Conservation (phyloP, 305 asterid genomes). For the Salvia sclarea region DNA sequence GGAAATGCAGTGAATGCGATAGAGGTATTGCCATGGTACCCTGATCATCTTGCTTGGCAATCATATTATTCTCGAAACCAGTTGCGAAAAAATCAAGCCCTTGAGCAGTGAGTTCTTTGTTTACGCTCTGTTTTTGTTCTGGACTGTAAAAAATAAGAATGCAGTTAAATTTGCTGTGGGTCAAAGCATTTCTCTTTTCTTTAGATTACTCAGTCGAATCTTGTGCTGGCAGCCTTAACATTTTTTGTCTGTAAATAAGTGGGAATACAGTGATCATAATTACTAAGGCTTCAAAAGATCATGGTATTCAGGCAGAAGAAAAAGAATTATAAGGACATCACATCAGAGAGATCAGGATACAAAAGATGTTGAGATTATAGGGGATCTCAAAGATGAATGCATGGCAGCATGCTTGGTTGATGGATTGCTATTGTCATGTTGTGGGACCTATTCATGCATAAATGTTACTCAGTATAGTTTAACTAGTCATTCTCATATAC, state of each 20-base stretch:
- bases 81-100: constrained; percentile 84
- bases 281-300: constrained; percentile 12
- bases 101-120: constrained; percentile 67
- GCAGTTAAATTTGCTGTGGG: constrained; percentile 8
- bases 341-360: constrained; percentile 6
- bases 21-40: constrained; percentile 92
- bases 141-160: neutral
- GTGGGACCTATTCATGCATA: neutral
- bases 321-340: constrained; percentile 1
- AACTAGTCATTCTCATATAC: neutral
- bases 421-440: neutral
- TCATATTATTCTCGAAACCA: constrained; percentile 89
- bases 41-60: constrained; percentile 96
- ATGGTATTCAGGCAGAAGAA: neutral
- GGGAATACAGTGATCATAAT: neutral
- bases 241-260: neutral
- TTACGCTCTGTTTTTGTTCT: constrained; percentile 12
- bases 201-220: neutral
- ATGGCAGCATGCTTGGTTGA: neutral
- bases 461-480: neutral
- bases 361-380: neutral
- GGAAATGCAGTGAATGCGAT: constrained; percentile 78
- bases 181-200: neutral
- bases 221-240: neutral
- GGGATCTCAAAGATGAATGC: neutral